Base-by-base conservation (phyloP, 2,329 filamentous ascomycete genomes). In the Xylaria sp. region DNA sequence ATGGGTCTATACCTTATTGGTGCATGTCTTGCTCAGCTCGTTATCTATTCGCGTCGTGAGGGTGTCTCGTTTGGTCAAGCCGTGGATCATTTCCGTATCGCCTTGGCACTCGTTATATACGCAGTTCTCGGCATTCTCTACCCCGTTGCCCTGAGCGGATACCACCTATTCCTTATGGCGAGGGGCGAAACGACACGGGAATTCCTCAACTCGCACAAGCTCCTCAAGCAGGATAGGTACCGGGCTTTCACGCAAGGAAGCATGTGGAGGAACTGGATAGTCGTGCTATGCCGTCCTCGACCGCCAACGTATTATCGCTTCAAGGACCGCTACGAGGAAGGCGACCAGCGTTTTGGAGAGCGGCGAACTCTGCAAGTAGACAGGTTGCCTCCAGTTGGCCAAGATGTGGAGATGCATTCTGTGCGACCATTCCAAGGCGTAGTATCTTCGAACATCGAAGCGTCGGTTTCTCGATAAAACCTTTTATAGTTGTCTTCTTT, bases 131-230 rank as follows among this genome's bases (percentile, higher is more conserved):
- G 86, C 0, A 87, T 91, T 46, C 85, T 90, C 6, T 99, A 99
- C 79, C 95, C 95, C 0, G 87, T 90, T 46, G 93, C 93, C 50
- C 83, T 99, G 6, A 93, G 90, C 83, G 87, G 88, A 25, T 99
- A 99, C 78, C 96, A 99, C 80, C 78, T 98, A 55, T 97, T 97
- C 82, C 85, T 99, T 50, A 93, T 97, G 82, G 91, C 89, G 7
- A 87, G 95, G 36, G 96, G 95, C 57, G 95, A 99, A 83, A 99
- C 95, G 0, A 99, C 96, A 0, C 87, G 96, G 73, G 96, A 99
- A 80, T 97, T 97, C 79, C 89, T 99, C 72, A 97, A 97, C 81
- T 94, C 92, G 4, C 93, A 97, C 81, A 98, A 98, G 80, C 98
- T 99, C 78, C 83, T 91, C 70, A 97, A 96, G 81, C 91, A 91